Percentiles rank a stretch among this genome's conserved stretches.
Conservation (phyloP, 306 rosid genomes). For the Hippophae tibetana region DNA sequence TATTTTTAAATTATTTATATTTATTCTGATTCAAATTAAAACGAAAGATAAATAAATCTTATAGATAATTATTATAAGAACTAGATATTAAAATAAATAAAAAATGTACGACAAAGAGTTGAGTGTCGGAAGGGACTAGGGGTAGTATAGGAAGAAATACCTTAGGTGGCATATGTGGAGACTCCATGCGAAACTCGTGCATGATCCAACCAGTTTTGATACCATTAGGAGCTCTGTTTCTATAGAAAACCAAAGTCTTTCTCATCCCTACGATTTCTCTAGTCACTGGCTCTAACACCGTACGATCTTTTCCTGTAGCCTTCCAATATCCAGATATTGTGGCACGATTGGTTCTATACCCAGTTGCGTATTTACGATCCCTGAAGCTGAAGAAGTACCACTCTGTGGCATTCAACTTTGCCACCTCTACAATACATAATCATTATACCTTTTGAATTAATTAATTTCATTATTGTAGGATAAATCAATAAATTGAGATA, state of each 20-base stretch:
- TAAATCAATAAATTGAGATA: background rate
- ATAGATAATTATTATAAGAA: no score
- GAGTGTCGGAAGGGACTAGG: no score
- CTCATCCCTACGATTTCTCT: conserved; percentile 85
- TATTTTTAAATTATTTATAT: no score
- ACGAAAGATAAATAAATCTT: no score
- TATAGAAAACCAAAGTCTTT: conserved; percentile 83
- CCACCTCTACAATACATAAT: conserved; percentile 52
- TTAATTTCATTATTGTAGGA: background rate
- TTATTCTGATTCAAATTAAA: no score
- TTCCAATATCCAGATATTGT: conserved; percentile 91
- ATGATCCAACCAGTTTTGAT: conserved; percentile 94
- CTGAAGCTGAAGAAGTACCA: conserved; percentile 99
- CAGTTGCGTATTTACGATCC: conserved; percentile 93
- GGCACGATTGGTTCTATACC: conserved; percentile 75
- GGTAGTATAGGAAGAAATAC: conserved; percentile 19
- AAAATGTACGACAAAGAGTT: no score
- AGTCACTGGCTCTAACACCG: conserved; percentile 60
- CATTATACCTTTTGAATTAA: background rate
- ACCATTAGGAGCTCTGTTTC: conserved; percentile 88
- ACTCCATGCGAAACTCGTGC: conserved; percentile 96
- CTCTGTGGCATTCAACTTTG: conserved; percentile 80
- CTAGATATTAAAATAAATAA: no score
- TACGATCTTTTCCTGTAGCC: conserved; percentile 92
- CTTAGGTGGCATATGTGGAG: conserved; percentile 98